phyloP scores from a whole-genome alignment of 2,329 filamentous ascomycete genomes.

The Cladosporium phlei region DNA sequence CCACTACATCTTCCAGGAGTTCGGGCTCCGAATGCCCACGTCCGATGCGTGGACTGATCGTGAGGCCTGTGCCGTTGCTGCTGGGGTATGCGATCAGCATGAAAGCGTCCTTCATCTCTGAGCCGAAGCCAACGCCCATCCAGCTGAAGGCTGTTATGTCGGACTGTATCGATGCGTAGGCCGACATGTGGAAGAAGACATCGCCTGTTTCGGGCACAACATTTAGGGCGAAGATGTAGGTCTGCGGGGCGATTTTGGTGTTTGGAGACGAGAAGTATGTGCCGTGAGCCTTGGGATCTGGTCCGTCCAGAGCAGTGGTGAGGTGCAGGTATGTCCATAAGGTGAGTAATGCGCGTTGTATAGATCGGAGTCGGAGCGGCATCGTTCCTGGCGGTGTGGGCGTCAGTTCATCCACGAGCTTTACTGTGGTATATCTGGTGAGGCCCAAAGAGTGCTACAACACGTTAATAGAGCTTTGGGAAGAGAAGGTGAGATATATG shows the following conservation, averaged over 20 bases:
- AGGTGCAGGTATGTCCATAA: not conserved
- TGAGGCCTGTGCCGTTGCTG: slow-evolving; percentile 30
- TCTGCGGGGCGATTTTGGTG: not conserved
- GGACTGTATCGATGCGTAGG: slow-evolving; percentile 22
- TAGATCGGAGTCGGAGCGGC: not conserved
- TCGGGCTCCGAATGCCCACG: slow-evolving; percentile 33
- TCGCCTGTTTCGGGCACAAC: slow-evolving; percentile 17
- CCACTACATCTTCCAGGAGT: slow-evolving; percentile 24
- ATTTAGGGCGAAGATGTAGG: slow-evolving; percentile 20
- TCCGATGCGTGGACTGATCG: slow-evolving; percentile 35
- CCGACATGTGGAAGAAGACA: slow-evolving; percentile 25
- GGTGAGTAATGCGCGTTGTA: not conserved
- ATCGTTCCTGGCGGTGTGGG: not conserved
- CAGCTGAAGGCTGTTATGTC: slow-evolving; percentile 30
- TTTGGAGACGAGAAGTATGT: slow-evolving; percentile 5
- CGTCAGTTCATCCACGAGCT: not conserved
- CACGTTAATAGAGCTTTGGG: too few species aligned
- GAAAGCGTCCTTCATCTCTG: slow-evolving; percentile 37
- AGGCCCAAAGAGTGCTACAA: too few species aligned
- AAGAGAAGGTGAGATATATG: too few species aligned
- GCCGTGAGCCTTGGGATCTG: slow-evolving; percentile 1
- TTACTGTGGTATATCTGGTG: too few species aligned
- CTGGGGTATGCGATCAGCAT: slow-evolving; percentile 43
- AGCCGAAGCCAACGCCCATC: slow-evolving; percentile 41
- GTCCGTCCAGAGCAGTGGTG: not conserved